Evolutionary conservation across 306 rosid genomes (phyloP).

Genomic region (Cucurbita pepo): DNA sequence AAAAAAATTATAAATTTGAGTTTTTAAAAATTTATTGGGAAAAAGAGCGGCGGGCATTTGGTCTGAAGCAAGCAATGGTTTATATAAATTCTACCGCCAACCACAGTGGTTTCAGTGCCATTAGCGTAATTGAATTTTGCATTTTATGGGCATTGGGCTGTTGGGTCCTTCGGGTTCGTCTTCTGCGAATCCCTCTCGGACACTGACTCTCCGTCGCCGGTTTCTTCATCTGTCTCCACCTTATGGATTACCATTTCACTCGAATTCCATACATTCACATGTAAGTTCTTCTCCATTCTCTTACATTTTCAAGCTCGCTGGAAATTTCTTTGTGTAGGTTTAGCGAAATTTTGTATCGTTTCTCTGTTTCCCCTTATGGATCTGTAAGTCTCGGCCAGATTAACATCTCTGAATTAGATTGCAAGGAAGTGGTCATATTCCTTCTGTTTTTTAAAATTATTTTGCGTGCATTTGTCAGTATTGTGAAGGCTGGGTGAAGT

Average conservation of each 20-base stretch:
- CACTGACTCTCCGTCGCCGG: not conserved
- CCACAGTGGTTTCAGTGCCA: not conserved
- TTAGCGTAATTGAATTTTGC: not conserved
- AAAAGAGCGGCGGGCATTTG: too few species aligned
- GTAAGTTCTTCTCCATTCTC: slow-evolving; percentile 16
- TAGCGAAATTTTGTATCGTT: not conserved
- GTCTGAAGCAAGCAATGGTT: not conserved
- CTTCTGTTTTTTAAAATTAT: not conserved
- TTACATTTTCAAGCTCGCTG: not conserved
- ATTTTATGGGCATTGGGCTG: not conserved
- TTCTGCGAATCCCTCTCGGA: not conserved
- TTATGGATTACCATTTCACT: slow-evolving; percentile 13
- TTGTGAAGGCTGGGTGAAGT: not conserved
- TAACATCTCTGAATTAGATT: not conserved
- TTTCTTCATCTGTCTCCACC: not conserved
- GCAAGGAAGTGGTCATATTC: not conserved
- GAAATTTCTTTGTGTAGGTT: not conserved
- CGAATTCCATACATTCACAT: slow-evolving; percentile 20
- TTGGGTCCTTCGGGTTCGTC: not conserved
- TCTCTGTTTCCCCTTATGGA: not conserved
- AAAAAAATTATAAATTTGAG: too few species aligned
- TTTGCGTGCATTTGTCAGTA: not conserved
- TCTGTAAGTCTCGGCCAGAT: not conserved
- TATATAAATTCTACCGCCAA: not conserved
- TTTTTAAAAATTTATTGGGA: too few species aligned